Evolutionary conservation across 1,284 basidiomycete genomes (phyloP), one percentile per base, ranked within the genome.

Genomic region (Ustilago lituana): DNA sequence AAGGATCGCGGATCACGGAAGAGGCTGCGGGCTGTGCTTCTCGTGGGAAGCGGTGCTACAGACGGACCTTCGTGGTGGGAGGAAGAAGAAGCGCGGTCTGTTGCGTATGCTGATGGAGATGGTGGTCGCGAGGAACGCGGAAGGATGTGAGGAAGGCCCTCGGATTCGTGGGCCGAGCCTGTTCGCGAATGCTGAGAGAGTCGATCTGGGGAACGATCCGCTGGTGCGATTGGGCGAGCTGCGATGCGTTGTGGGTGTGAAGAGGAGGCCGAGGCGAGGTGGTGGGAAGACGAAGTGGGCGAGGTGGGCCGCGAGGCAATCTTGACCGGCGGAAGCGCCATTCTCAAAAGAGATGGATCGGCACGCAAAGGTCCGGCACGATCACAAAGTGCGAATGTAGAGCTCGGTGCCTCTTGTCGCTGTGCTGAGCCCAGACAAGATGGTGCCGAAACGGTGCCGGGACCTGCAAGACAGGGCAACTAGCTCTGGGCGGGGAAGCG

Each of bases 21-120:
- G 29, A 69, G 66, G 22, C 66, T 69, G 38, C 66, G 55, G 33
- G 66, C 66, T 20, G 66, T 69, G 44, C 66, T 69, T 41, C 66
- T 54, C 12, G 58, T 36, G 15, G 51, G 29, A 12, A 54, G 43
- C 11, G 20, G 36, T 27, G 57, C 52, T 22, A 33, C 26, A 11
- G 48, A 47, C 6, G 52, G 47, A 14, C 20, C 19, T 40, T 65
- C 56, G 51, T 55, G 55, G 24, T 65, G 49, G 31, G 49, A 52
- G 4, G 60, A 51, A 14, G 57, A 53, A 6, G 52, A 54, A 32
- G 50, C 40, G n/a, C 58, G 58, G 1, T 60, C 58, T 49, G 58
- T 32, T n/a, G 53, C 44, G 53, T 63, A 29, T 29, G 36, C 52
- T 9, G 62, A 54, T 15, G 62, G 62, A 5, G 62, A 65, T 26